Percentiles rank a stretch among this genome's conserved stretches.
Evolutionary conservation across 192 early-diverging fungal genomes (phyloP).

Genomic region (Coemansia reversa): DNA sequence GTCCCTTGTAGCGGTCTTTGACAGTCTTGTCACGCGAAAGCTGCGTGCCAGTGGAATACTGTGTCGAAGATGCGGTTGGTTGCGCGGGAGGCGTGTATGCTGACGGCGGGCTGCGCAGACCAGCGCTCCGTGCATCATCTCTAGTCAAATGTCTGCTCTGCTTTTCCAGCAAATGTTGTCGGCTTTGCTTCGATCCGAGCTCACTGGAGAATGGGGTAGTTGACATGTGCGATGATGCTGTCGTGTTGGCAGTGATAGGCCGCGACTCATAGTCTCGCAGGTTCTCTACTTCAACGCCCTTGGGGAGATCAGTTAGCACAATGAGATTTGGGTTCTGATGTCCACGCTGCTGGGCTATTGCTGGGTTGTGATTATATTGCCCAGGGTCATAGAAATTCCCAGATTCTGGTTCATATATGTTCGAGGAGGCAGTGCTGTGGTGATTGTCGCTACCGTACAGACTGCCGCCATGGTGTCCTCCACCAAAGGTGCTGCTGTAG

Average conservation of each 20-base stretch:
- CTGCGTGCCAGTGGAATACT: conserved; percentile 24
- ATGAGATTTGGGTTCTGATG: background rate
- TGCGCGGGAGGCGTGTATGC: conserved; percentile 39
- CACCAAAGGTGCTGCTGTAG: conserved; percentile 12
- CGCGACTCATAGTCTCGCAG: conserved; percentile 11
- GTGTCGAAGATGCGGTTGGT: conserved; percentile 15
- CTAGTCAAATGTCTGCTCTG: conserved; percentile 6
- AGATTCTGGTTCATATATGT: background rate
- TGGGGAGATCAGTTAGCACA: conserved; percentile 16
- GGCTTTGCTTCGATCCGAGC: conserved; percentile 28
- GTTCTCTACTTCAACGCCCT: conserved; percentile 8
- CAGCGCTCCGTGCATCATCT: conserved; percentile 4
- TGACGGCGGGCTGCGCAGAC: conserved; percentile 15
- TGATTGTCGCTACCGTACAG: background rate
- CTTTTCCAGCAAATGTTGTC: conserved; percentile 22
- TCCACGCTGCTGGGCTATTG: background rate
- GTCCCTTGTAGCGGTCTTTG: conserved; percentile 37
- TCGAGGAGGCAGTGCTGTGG: conserved; percentile 13
- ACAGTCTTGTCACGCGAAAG: conserved; percentile 47
- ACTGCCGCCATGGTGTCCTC: background rate
- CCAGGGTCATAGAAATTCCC: background rate
- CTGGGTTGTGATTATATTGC: background rate
- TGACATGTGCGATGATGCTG: conserved; percentile 21
- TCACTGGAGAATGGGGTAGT: conserved; percentile 8
- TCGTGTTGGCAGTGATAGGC: conserved; percentile 22